Conservation (phyloP, 495 filamentous ascomycete genomes). For the Chaetomium cochliodes region DNA sequence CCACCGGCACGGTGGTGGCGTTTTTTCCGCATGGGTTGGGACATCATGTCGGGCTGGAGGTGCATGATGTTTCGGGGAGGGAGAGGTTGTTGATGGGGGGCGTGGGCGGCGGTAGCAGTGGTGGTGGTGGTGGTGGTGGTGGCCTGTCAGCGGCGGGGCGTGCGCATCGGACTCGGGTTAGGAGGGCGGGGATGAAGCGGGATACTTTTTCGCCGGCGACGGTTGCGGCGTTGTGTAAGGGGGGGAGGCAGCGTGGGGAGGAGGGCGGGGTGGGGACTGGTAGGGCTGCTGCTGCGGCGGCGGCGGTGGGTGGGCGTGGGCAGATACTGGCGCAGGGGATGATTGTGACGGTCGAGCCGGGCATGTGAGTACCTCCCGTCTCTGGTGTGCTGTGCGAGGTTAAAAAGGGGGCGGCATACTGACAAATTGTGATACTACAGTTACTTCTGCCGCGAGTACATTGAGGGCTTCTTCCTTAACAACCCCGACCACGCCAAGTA, state of each 20-base stretch:
- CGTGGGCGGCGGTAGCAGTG: too few relatives aligned
- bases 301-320: neutral
- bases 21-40: constrained; percentile 93
- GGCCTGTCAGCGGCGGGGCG: neutral
- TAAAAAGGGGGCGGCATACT: neutral
- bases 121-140: constrained; percentile 1
- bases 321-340: constrained; percentile 62
- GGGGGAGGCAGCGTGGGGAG: neutral
- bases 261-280: neutral
- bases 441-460: constrained; percentile 65
- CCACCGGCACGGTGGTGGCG: constrained; percentile 68
- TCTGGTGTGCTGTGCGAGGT: neutral
- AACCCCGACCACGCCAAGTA: constrained; percentile 61
- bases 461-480: constrained; percentile 61
- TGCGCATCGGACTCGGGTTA: neutral
- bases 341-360: constrained; percentile 86
- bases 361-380: constrained; percentile 53
- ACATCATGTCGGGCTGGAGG: constrained; percentile 87
- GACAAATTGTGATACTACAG: too few relatives aligned
- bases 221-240: constrained; percentile 16
- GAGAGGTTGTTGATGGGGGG: constrained; percentile 28
- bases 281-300: too few relatives aligned
- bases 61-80: constrained; percentile 67
- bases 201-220: constrained; percentile 26
- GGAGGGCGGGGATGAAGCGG: constrained; percentile 19